These are phyloP conservation scores for Saprolegnia diclina DNA, from an alignment of 352 stramenopile species.

Conservation along the genomic window DNA sequence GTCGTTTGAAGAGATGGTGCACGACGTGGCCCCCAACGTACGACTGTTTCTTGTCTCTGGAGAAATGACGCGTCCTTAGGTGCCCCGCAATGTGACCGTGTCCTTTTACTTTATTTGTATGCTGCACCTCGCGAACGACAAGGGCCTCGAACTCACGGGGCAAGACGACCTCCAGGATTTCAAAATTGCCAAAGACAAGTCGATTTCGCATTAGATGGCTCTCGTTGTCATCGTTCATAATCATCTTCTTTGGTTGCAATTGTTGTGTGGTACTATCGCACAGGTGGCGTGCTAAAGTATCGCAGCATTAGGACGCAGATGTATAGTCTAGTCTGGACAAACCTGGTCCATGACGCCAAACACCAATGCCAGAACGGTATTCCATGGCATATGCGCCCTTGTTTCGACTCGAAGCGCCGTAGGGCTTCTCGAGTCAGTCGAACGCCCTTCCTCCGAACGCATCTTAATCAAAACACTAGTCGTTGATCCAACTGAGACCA, in stretches of 20 bases:
- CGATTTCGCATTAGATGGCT: neutral
- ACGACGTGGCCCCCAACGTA: slow-evolving; percentile 83
- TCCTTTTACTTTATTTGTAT: slow-evolving; percentile 99
- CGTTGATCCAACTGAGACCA: neutral
- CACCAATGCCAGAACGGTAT: too few relatives aligned
- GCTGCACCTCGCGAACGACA: slow-evolving; percentile 98
- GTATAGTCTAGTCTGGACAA: too few relatives aligned
- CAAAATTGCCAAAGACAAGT: slow-evolving; percentile 36
- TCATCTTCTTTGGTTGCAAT: too few relatives aligned
- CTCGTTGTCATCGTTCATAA: too few relatives aligned
- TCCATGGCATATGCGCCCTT: too few relatives aligned
- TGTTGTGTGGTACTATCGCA: too few relatives aligned
- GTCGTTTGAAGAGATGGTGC: slow-evolving; percentile 88
- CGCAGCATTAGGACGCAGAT: too few relatives aligned
- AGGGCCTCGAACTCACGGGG: slow-evolving; percentile 85
- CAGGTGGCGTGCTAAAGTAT: too few relatives aligned
- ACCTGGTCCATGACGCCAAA: too few relatives aligned
- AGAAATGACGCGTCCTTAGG: slow-evolving; percentile 31
- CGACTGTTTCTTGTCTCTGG: slow-evolving; percentile 3
- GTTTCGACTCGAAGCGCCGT: too few relatives aligned
- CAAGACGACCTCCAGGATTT: slow-evolving; percentile 77
- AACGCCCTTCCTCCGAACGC: too few relatives aligned
- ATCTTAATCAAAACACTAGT: slow-evolving; percentile 6
- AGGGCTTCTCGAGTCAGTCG: too few relatives aligned
- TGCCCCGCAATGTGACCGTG: slow-evolving; percentile 92